These are phyloP conservation scores for Zizania latifolia DNA, from an alignment of 176 grass and related monocot species.

Conservation along the genomic window DNA sequence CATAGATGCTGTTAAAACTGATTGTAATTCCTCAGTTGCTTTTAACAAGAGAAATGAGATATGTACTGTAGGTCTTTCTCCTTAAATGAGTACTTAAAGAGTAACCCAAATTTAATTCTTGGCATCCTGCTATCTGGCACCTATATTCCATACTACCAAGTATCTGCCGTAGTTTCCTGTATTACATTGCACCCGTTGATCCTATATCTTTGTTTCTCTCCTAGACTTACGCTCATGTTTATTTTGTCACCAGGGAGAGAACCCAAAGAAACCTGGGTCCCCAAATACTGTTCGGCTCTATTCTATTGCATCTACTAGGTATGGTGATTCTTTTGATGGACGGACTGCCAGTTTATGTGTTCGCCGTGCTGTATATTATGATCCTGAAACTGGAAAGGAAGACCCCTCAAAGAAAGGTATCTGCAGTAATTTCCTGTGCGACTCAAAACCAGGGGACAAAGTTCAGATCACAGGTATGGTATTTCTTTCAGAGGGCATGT, in stretches of 20 bases:
- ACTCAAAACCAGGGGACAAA: too few relatives aligned
- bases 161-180: not conserved
- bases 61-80: not conserved
- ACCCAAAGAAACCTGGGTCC: conserved; percentile 76
- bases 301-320: too few relatives aligned
- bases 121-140: not conserved
- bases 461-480: too few relatives aligned
- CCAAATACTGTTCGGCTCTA: conserved; percentile 82
- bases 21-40: not conserved
- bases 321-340: conserved; percentile 85
- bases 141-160: not conserved
- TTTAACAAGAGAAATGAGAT: not conserved
- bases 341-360: conserved; percentile 77
- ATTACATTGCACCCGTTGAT: not conserved
- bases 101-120: not conserved
- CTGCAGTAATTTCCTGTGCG: too few relatives aligned
- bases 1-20: not conserved
- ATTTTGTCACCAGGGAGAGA: conserved; percentile 60
- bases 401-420: too few relatives aligned
- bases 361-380: conserved; percentile 76
- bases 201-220: not conserved
- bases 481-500: too few relatives aligned
- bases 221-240: not conserved
- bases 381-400: too few relatives aligned
- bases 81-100: not conserved